phyloP scores from a whole-genome alignment of 495 filamentous ascomycete genomes.

The Trichoderma orchidacearum region DNA sequence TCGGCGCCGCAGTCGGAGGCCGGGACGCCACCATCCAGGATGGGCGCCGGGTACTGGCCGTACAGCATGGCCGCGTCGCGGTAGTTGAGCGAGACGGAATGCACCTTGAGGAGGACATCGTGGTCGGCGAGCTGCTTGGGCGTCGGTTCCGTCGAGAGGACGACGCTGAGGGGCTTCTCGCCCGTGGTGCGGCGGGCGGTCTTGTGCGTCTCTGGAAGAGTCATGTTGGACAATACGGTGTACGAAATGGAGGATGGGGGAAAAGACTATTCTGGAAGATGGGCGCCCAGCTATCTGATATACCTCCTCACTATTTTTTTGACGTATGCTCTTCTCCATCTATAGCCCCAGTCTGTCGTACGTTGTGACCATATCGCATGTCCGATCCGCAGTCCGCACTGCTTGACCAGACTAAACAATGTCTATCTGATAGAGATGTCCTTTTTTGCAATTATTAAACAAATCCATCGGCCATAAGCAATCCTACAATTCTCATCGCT shows the following conservation, averaged over 20 bases:
- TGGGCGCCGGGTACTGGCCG: constrained; percentile 13
- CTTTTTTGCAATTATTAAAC: too few species aligned
- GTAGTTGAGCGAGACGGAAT: constrained; percentile 36
- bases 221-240: background rate
- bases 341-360: too few species aligned
- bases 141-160: constrained; percentile 6
- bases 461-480: too few species aligned
- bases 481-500: too few species aligned
- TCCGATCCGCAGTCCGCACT: too few species aligned
- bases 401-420: too few species aligned
- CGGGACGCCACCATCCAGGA: constrained; percentile 10
- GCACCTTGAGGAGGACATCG: constrained; percentile 31
- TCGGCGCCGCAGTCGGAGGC: constrained; percentile 28
- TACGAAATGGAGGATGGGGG: background rate
- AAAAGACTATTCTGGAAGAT: too few species aligned
- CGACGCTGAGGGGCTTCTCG: constrained; percentile 1
- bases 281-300: too few species aligned
- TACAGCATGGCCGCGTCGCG: constrained; percentile 28
- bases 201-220: constrained; percentile 9
- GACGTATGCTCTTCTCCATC: too few species aligned
- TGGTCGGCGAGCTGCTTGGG: constrained; percentile 11
- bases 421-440: too few species aligned
- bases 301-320: too few species aligned
- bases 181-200: constrained; percentile 8
- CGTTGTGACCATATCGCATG: too few species aligned